A percentile compares a stretch with the other conserved stretches of the same genome.
phyloP scores from a whole-genome alignment of 345 rosid genomes.

The Brassica rapa region DNA sequence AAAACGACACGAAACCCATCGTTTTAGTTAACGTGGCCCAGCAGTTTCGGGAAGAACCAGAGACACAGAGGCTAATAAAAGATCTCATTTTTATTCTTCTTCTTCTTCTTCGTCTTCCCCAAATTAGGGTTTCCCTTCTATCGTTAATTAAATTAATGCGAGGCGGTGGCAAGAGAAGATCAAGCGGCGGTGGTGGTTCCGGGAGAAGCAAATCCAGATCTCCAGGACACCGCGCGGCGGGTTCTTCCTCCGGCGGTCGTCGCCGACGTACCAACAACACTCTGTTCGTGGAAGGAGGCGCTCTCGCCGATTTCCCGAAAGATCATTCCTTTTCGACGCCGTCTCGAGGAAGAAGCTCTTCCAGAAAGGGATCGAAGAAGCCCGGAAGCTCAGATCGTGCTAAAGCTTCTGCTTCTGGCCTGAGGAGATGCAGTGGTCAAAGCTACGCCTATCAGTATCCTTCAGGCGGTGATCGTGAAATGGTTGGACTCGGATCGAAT shows the following conservation, averaged over 20 bases:
- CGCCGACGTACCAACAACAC: slow-evolving; percentile 38
- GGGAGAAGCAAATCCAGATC: slow-evolving; percentile 33
- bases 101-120: slow-evolving; percentile 23
- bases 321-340: slow-evolving; percentile 40
- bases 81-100: neutral
- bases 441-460: slow-evolving; percentile 56
- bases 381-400: slow-evolving; percentile 45
- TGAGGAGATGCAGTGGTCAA: slow-evolving; percentile 41
- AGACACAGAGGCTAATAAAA: neutral
- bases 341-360: slow-evolving; percentile 47
- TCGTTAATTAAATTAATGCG: slow-evolving; percentile 45
- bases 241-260: slow-evolving; percentile 36
- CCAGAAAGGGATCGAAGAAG: slow-evolving; percentile 39
- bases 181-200: slow-evolving; percentile 42
- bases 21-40: slow-evolving; percentile 22
- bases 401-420: slow-evolving; percentile 40
- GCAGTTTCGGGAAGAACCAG: neutral
- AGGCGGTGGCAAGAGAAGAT: slow-evolving; percentile 55
- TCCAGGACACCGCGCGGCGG: slow-evolving; percentile 40
- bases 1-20: slow-evolving; percentile 34
- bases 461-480: slow-evolving; percentile 36
- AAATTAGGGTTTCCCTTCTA: slow-evolving; percentile 26
- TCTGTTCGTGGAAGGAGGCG: slow-evolving; percentile 78
- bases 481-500: slow-evolving; percentile 36
- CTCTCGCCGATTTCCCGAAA: slow-evolving; percentile 63